phyloP scores from a whole-genome alignment of 305 asterid species.

The Striga hermonthica region DNA sequence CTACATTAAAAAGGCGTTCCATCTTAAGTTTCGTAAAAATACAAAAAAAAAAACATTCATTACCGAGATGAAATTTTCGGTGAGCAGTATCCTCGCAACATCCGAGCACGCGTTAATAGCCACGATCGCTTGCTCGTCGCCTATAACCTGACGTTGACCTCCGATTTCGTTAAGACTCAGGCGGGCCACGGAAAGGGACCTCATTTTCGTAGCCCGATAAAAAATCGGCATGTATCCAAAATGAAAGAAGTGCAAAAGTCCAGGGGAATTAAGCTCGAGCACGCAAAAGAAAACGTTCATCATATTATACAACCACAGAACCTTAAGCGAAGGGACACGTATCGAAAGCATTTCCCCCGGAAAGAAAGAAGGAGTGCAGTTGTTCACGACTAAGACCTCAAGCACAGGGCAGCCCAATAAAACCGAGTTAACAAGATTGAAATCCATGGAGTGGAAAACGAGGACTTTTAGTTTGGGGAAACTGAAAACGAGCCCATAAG shows the following conservation, averaged over 20 bases:
- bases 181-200: constrained; percentile 16
- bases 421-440: constrained; percentile 12
- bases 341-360: constrained; percentile 17
- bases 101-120: constrained; percentile 10
- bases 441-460: neutral
- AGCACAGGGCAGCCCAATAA: constrained; percentile 27
- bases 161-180: constrained; percentile 2
- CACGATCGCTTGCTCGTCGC: constrained; percentile 7
- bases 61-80: constrained; percentile 20
- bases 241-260: constrained; percentile 14
- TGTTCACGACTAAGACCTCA: neutral
- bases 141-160: neutral
- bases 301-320: neutral
- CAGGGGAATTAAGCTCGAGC: constrained; percentile 30
- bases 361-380: neutral
- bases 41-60: neutral
- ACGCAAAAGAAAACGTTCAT: neutral
- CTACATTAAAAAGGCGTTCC: neutral
- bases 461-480: constrained; percentile 27
- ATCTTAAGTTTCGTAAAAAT: neutral
- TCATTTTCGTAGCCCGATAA: neutral
- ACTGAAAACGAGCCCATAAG: constrained; percentile 20
- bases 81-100: constrained; percentile 17
- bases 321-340: constrained; percentile 25
- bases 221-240: constrained; percentile 21